Conservation (phyloP, 1,284 basidiomycete genomes). For the Gastroboletus turbinatus region DNA sequence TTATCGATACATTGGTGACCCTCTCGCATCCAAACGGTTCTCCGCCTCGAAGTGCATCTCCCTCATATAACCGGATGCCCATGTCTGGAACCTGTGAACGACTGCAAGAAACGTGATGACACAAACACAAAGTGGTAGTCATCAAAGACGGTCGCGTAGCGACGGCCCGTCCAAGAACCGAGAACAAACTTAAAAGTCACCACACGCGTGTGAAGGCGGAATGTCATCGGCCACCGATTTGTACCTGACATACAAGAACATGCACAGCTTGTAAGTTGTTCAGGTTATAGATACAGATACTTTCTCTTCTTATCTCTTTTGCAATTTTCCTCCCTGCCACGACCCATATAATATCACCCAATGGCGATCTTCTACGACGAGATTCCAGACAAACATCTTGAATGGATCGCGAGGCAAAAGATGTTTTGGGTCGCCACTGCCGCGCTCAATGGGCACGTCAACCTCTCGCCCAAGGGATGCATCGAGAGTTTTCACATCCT, state of each 20-base stretch:
- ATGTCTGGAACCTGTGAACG: background rate
- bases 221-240: background rate
- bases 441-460: constrained; percentile 55
- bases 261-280: background rate
- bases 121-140: background rate
- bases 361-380: constrained; percentile 41
- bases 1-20: background rate
- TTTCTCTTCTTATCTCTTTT: background rate
- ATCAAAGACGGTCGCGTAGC: background rate
- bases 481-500: constrained; percentile 46
- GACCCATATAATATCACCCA: background rate
- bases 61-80: background rate
- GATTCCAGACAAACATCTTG: constrained; percentile 43
- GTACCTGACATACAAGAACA: background rate
- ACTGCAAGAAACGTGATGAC: background rate
- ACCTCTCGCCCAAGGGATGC: constrained; percentile 51
- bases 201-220: background rate
- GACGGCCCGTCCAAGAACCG: background rate
- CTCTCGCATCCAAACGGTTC: background rate
- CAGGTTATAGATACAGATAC: background rate
- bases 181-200: too few relatives aligned
- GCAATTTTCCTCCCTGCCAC: background rate
- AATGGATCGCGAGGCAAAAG: constrained; percentile 53
- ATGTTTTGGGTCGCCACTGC: constrained; percentile 62
- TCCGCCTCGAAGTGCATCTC: background rate